A percentile compares a stretch with the other conserved stretches of the same genome.
Evolutionary conservation across 768 basidiomycete species (phyloP).

Genomic region (Asterophora parasitica): DNA sequence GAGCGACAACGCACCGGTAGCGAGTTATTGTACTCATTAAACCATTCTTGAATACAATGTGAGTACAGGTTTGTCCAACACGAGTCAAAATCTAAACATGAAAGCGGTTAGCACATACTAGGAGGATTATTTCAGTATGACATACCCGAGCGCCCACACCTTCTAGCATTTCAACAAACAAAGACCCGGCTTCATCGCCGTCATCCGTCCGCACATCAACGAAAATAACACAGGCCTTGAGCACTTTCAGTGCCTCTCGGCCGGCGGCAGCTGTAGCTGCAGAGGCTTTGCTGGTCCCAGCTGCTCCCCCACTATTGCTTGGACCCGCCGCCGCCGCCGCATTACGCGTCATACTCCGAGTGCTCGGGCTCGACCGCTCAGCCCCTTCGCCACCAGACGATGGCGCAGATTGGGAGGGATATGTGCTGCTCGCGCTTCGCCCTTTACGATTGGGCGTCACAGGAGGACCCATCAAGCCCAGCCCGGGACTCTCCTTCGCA

Average conservation of each 20-base stretch:
- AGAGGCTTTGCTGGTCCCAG: constrained; percentile 16
- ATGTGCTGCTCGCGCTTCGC: constrained; percentile 38
- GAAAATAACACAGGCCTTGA: constrained; percentile 75
- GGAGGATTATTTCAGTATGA: not conserved
- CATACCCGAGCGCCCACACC: constrained; percentile 74
- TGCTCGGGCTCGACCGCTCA: constrained; percentile 9
- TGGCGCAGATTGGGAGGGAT: constrained; percentile 16
- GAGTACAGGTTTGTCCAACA: constrained; percentile 71
- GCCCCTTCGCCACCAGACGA: constrained; percentile 3
- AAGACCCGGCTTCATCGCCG: constrained; percentile 72
- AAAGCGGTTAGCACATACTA: not conserved
- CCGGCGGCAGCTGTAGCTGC: constrained; percentile 19
- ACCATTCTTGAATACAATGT: constrained; percentile 85
- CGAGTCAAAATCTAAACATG: constrained; percentile 50
- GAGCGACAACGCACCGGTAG: constrained; percentile 48
- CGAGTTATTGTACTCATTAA: constrained; percentile 65
- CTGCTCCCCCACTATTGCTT: constrained; percentile 14
- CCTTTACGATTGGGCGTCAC: constrained; percentile 34
- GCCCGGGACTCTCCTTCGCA: constrained; percentile 21
- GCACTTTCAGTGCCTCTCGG: constrained; percentile 41
- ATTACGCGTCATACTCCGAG: constrained; percentile 7
- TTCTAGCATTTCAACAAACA: constrained; percentile 82
- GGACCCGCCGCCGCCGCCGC: constrained; percentile 8
- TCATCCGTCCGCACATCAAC: constrained; percentile 87
- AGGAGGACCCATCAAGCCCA: constrained; percentile 42